Conservation (phyloP, 192 early-diverging fungal species). For the Coemansia sp. region DNA sequence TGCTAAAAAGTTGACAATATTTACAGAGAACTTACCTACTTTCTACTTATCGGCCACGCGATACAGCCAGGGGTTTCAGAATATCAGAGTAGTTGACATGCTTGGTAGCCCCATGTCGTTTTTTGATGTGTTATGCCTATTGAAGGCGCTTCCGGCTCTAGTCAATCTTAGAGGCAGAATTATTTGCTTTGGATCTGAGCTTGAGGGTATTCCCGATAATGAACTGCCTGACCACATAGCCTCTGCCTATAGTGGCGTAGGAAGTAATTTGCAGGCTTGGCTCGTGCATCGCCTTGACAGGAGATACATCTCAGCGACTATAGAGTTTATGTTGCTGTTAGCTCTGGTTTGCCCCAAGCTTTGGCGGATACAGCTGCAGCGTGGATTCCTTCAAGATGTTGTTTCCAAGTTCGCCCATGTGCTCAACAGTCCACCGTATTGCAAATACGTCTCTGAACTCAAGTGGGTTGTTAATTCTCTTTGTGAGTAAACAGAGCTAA, state of each 20-base stretch:
- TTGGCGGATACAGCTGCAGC: neutral
- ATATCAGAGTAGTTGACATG: neutral
- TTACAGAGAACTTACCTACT: no score
- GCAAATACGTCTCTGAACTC: neutral
- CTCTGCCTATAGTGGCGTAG: neutral
- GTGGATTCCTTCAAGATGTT: neutral
- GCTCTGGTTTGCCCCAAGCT: neutral
- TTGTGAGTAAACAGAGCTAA: neutral
- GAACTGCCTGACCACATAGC: neutral
- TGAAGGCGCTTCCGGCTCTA: neutral
- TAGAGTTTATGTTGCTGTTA: neutral
- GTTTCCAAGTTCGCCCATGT: neutral
- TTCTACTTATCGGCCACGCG: neutral
- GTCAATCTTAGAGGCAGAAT: neutral
- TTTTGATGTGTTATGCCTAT: neutral
- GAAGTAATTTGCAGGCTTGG: neutral
- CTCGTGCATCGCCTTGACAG: neutral
- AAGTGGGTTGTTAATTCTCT: neutral
- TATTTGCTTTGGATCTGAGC: neutral
- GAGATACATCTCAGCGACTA: neutral
- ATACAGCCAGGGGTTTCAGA: neutral
- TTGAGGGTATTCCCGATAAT: neutral
- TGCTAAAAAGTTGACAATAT: no score
- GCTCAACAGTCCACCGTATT: neutral
- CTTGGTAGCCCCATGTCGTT: neutral